A percentile compares a stretch with the other conserved stretches of the same genome.
These are phyloP conservation scores for Isabelozyma heimii DNA, from an alignment of 805 yeast species.

Conservation along the genomic window DNA sequence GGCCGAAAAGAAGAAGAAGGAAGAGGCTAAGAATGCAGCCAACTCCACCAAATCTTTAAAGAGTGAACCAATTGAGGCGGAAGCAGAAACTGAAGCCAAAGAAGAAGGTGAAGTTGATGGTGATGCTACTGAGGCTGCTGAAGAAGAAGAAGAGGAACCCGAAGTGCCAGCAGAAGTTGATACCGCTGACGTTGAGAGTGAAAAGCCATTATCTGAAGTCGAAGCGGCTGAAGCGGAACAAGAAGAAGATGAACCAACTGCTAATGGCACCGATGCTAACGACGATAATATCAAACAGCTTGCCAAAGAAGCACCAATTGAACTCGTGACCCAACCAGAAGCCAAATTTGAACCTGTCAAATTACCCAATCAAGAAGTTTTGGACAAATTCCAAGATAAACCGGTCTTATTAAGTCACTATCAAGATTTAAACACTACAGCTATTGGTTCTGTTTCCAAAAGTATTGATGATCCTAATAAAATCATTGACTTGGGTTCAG, in stretches of 20 bases:
- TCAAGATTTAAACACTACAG: constrained; percentile 47
- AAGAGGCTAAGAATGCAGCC: constrained; percentile 28
- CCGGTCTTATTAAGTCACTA: constrained; percentile 49
- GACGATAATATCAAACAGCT: constrained; percentile 28
- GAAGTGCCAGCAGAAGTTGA: constrained; percentile 20
- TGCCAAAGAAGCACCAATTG: constrained; percentile 31
- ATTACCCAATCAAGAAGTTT: constrained; percentile 33
- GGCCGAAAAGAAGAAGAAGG: constrained; percentile 17
- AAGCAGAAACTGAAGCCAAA: constrained; percentile 18
- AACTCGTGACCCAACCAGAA: constrained; percentile 29
- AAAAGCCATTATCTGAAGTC: constrained; percentile 3
- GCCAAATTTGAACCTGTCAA: constrained; percentile 33
- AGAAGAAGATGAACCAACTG: constrained; percentile 9
- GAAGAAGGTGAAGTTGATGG: constrained; percentile 13
- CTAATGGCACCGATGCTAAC: constrained; percentile 1
- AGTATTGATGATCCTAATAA: constrained; percentile 48
- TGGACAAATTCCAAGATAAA: constrained; percentile 41
- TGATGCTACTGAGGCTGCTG: constrained; percentile 15
- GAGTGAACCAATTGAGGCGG: constrained; percentile 11
- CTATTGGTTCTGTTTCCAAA: constrained; percentile 44
- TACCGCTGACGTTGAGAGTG: constrained; percentile 7
- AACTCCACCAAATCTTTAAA: constrained; percentile 3
- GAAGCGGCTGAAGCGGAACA: constrained; percentile 12
- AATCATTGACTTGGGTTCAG: constrained; percentile 51
- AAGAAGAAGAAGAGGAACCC: constrained; percentile 6